A percentile compares a stretch with the other conserved stretches of the same genome.
Conservation (phyloP, 495 filamentous ascomycete genomes). For the Talaromyces adpressus region DNA sequence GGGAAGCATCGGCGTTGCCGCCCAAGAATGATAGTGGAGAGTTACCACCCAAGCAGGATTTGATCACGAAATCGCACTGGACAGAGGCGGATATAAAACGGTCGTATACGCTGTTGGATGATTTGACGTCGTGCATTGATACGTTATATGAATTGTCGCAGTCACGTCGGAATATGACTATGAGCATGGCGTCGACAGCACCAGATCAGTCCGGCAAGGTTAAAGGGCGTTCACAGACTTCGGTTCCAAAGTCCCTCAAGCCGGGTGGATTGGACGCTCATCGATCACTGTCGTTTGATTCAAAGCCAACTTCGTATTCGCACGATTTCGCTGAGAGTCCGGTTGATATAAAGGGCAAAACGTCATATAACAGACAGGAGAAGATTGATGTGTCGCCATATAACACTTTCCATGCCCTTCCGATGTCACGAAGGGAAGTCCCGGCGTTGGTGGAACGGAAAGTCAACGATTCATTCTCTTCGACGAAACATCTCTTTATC, state of each 20-base stretch:
- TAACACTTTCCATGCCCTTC: slow-evolving; percentile 14
- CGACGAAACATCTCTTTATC: slow-evolving; percentile 29
- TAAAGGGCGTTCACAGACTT: slow-evolving; percentile 19
- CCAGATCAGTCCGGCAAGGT: slow-evolving; percentile 21
- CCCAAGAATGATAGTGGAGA: slow-evolving; percentile 32
- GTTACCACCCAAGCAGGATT: slow-evolving; percentile 26
- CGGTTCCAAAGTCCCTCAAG: not conserved
- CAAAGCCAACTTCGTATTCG: not conserved
- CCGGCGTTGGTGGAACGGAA: slow-evolving; percentile 12
- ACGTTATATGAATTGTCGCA: slow-evolving; percentile 81
- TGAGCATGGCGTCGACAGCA: slow-evolving; percentile 29
- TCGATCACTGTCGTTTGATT: slow-evolving; percentile 7
- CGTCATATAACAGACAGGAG: not conserved
- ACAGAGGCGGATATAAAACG: slow-evolving; percentile 42
- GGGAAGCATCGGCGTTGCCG: slow-evolving; percentile 34
- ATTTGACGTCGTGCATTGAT: slow-evolving; percentile 80
- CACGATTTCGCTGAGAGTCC: slow-evolving; percentile 8
- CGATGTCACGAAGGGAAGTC: slow-evolving; percentile 11
- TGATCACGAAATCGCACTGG: slow-evolving; percentile 39
- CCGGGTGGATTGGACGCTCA: not conserved
- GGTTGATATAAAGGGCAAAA: slow-evolving; percentile 3
- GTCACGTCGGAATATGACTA: slow-evolving; percentile 51
- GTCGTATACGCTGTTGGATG: slow-evolving; percentile 57
- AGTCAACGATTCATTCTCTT: slow-evolving; percentile 12
- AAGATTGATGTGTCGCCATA: slow-evolving; percentile 15